These are phyloP conservation scores for Aspergillus eucalypticola DNA, from an alignment of 2,329 filamentous ascomycete genomes.

Conservation along the genomic window DNA sequence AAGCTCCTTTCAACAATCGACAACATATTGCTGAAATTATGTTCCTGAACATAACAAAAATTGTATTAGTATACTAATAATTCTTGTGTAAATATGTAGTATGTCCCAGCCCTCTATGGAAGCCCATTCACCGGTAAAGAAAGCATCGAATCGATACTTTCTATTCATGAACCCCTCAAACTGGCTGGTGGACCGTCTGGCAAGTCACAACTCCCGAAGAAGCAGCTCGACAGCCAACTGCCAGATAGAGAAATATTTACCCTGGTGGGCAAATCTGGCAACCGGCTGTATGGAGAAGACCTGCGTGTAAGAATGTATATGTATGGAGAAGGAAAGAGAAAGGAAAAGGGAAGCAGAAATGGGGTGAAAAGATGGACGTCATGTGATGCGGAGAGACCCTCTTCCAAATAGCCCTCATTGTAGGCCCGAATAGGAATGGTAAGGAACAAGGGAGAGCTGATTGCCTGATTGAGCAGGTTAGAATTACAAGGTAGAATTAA, in stretches of 20 bases:
- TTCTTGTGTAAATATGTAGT: no score
- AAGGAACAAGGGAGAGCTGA: neutral
- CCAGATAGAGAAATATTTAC: constrained; percentile 16
- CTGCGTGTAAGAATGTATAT: constrained; percentile 30
- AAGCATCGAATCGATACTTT: constrained; percentile 14
- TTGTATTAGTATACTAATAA: no score
- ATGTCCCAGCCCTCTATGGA: constrained; percentile 51
- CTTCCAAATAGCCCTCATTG: neutral
- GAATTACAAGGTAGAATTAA: no score
- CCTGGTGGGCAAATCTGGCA: constrained; percentile 15
- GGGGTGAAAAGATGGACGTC: neutral
- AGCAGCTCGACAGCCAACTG: constrained; percentile 30
- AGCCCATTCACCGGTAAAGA: constrained; percentile 39
- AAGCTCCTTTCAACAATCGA: neutral
- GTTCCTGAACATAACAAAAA: no score
- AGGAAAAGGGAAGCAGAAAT: constrained; percentile 13
- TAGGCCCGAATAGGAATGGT: neutral
- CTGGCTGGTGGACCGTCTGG: constrained; percentile 45
- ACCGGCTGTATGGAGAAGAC: constrained; percentile 29
- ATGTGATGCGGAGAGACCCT: constrained; percentile 15
- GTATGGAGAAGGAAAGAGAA: constrained; percentile 19
- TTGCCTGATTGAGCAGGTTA: neutral
- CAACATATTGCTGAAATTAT: neutral
- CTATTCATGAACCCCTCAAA: constrained; percentile 49
- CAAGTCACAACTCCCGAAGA: constrained; percentile 31